phyloP scores from a whole-genome alignment of 2,329 filamentous ascomycete species.

The Curvularia eragrostidis region DNA sequence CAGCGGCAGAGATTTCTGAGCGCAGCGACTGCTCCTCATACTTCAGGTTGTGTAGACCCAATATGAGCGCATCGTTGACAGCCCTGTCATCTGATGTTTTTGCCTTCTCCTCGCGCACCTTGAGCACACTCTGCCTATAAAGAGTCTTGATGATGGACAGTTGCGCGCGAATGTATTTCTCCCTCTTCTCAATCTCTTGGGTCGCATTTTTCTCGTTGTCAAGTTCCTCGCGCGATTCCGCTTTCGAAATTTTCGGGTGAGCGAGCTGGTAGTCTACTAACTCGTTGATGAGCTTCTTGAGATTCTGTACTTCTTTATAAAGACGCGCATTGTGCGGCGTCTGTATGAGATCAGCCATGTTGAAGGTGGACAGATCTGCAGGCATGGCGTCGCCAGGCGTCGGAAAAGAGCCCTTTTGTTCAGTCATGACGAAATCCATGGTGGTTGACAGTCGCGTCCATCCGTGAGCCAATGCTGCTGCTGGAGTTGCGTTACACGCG shows the following conservation, averaged over 20 bases:
- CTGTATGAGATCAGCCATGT: constrained; percentile 36
- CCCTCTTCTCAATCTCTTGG: constrained; percentile 49
- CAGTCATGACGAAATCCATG: constrained; percentile 14
- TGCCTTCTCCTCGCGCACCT: constrained; percentile 83
- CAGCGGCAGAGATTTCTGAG: constrained; percentile 88
- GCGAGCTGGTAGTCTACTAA: constrained; percentile 42
- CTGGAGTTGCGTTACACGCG: background rate
- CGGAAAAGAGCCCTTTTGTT: constrained; percentile 5
- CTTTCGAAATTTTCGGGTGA: constrained; percentile 32
- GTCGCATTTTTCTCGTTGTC: constrained; percentile 34
- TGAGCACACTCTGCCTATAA: constrained; percentile 81
- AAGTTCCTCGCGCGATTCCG: constrained; percentile 29
- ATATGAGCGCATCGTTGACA: constrained; percentile 88
- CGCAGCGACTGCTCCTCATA: constrained; percentile 93
- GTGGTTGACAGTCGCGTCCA: background rate
- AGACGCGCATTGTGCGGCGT: constrained; percentile 41
- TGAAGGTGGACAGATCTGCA: constrained; percentile 29
- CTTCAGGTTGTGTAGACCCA: constrained; percentile 93
- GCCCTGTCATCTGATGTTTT: constrained; percentile 85
- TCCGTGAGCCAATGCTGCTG: background rate
- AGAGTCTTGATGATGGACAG: constrained; percentile 66
- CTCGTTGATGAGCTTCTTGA: constrained; percentile 41
- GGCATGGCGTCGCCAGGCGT: constrained; percentile 16
- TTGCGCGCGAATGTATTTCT: constrained; percentile 80
- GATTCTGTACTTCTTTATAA: constrained; percentile 41